phyloP scores from a whole-genome alignment of 1,284 basidiomycete species.

The Leucoagaricus sp. region DNA sequence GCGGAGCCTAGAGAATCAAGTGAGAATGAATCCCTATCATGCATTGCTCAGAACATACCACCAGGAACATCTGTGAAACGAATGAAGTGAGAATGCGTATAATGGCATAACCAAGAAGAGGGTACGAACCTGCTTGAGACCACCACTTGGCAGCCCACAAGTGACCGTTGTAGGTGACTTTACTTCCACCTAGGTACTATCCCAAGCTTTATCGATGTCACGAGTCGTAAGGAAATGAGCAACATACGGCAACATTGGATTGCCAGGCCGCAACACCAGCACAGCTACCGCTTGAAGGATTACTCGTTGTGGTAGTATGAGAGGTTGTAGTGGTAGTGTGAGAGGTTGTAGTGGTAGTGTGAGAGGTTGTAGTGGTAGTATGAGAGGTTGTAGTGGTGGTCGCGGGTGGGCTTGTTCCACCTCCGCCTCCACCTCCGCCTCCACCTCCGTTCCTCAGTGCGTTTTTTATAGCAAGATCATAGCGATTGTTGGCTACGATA shows the following conservation, averaged over 20 bases:
- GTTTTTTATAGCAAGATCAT: conserved; percentile 63
- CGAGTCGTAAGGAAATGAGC: conserved; percentile 18
- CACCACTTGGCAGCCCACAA: conserved; percentile 69
- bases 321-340: conserved; percentile 19
- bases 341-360: conserved; percentile 27
- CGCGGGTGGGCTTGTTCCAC: not conserved
- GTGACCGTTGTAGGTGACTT: conserved; percentile 15
- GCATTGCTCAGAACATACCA: conserved; percentile 37
- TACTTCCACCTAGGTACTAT: conserved; percentile 13
- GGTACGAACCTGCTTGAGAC: conserved; percentile 42
- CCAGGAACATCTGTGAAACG: conserved; percentile 45
- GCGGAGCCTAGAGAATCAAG: conserved; percentile 30
- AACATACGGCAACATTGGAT: conserved; percentile 49
- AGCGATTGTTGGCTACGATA: conserved; percentile 55
- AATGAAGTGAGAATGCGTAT: not conserved
- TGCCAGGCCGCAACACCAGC: conserved; percentile 55
- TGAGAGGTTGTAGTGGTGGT: conserved; percentile 40
- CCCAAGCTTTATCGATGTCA: not conserved
- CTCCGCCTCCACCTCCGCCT: conserved; percentile 55
- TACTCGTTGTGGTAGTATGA: conserved; percentile 22
- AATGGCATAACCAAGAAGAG: not conserved
- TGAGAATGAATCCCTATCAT: not conserved
- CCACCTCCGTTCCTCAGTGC: conserved; percentile 60
- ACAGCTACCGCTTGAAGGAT: conserved; percentile 42
- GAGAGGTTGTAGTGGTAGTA: conserved; percentile 24